Base-by-base conservation (phyloP, 2,329 filamentous ascomycete genomes). In the Exserohilum rostratum region DNA sequence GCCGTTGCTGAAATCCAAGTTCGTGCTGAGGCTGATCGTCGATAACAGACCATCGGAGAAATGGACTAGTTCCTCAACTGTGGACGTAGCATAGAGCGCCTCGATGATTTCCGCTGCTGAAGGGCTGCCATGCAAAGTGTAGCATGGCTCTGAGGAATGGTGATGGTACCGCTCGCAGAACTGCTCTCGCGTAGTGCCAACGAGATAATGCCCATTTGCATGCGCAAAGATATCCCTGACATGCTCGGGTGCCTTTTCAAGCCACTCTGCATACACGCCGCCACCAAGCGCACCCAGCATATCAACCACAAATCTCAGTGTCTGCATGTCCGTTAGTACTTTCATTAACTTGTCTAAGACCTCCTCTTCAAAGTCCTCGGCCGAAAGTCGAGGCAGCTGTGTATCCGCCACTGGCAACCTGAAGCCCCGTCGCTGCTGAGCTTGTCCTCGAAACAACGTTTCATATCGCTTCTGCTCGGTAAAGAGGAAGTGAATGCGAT, bases 161-260 rank as follows among this genome's bases (percentile, higher is more conserved):
- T 52, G 43, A 12, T 52, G 50, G n/a, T 52, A 52, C 10, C 25
- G 27, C 17, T 7, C 10, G n/a, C 49, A 51, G 20, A 45, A 27
- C 13, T 17, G 17, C 1, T 51, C 13, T 25, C 40, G 40, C 33
- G 25, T 15, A 10, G 10, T 22, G n/a, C 9, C 15, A 7, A 31
- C 17, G 10, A 46, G 49, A 30, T 25, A n/a, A 5, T 45, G 13
- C 7, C 15, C 15, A 5, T 20, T 25, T 7, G 49, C 17, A 5
- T 25, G 2, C 11, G 9, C 5, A 33, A 51, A 38, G 17, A 46
- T 17, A 0, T n/a, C n/a, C 4, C 33, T 43, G 3, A 39, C 40
- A 12, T 39, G 15, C 9, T 27, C 6, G 12, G 20, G 11, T 12
- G 17, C 12, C 2, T 7, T 11, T 6, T 6, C 22, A 37, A 44